These are phyloP conservation scores for Phytophthora sojae DNA, from an alignment of 352 stramenopile species.

Conservation along the genomic window DNA sequence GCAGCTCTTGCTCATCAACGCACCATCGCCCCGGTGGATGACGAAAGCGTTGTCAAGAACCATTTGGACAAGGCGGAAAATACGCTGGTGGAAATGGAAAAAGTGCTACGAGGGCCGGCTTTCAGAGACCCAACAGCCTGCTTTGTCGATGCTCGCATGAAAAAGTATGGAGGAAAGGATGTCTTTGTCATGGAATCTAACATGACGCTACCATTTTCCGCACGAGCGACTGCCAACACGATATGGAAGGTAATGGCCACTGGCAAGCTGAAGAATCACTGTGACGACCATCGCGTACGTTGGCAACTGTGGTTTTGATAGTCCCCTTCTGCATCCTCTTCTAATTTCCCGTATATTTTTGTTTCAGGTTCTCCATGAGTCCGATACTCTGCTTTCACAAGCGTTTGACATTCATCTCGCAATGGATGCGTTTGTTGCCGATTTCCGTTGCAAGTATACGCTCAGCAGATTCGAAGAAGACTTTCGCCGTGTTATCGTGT, in stretches of 20 bases:
- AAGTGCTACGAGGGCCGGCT: neutral
- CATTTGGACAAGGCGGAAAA: slow-evolving; percentile 14
- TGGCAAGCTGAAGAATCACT: slow-evolving; percentile 29
- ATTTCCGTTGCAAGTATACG: slow-evolving; percentile 24
- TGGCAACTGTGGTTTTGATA: neutral
- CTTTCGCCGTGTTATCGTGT: slow-evolving; percentile 44
- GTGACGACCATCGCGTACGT: slow-evolving; percentile 37
- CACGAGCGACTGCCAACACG: slow-evolving; percentile 12
- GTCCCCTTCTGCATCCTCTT: no score
- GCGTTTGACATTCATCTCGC: slow-evolving; percentile 8
- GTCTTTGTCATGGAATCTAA: slow-evolving; percentile 22
- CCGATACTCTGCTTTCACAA: slow-evolving; percentile 21
- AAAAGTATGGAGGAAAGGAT: neutral
- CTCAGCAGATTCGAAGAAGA: slow-evolving; percentile 45
- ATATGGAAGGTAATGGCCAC: slow-evolving; percentile 26
- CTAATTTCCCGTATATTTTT: neutral
- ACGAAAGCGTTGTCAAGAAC: slow-evolving; percentile 6
- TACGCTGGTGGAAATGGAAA: slow-evolving; percentile 12
- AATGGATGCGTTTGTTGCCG: neutral
- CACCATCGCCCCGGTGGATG: neutral
- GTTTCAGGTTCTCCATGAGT: neutral
- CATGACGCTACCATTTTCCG: slow-evolving; percentile 17
- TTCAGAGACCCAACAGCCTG: slow-evolving; percentile 9
- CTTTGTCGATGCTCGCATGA: slow-evolving; percentile 14
- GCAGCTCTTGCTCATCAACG: neutral